Evolutionary conservation across 768 basidiomycete genomes (phyloP).

Genomic region (Pleurotus cornucopiae): DNA sequence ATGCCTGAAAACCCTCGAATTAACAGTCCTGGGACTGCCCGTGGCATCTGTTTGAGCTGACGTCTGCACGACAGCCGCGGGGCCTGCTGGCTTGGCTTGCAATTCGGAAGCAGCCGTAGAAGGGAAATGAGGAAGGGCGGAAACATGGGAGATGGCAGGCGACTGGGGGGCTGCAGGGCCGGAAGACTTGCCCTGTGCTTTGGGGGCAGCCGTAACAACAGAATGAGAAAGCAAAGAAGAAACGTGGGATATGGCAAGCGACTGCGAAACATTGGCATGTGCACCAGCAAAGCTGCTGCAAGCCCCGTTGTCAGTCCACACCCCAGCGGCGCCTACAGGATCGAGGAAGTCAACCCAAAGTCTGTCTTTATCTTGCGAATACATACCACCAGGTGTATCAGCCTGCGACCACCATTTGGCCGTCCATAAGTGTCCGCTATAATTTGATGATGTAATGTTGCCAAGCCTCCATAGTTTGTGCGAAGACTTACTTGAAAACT

Average conservation of each 20-base stretch:
- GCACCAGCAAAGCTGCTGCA: slow-evolving; percentile 15
- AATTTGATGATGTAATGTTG: not conserved
- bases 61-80: not conserved
- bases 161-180: too few species aligned
- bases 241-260: not conserved
- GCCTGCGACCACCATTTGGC: slow-evolving; percentile 45
- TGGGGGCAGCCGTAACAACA: not conserved
- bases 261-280: not conserved
- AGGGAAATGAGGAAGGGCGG: not conserved
- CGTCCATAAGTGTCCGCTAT: slow-evolving; percentile 45
- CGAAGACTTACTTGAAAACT: slow-evolving; percentile 30
- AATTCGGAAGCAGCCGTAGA: not conserved
- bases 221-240: not conserved
- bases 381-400: slow-evolving; percentile 28
- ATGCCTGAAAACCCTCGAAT: not conserved
- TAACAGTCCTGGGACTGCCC: not conserved
- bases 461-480: not conserved
- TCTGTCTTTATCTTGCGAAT: not conserved
- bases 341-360: not conserved
- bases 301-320: slow-evolving; percentile 30
- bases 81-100: too few species aligned
- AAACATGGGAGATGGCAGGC: not conserved
- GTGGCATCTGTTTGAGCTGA: not conserved
- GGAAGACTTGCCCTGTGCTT: not conserved
- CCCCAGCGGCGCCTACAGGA: slow-evolving; percentile 23